Conservation (phyloP, 169 alveolate genomes). For the Besnoitia besnoiti region DNA sequence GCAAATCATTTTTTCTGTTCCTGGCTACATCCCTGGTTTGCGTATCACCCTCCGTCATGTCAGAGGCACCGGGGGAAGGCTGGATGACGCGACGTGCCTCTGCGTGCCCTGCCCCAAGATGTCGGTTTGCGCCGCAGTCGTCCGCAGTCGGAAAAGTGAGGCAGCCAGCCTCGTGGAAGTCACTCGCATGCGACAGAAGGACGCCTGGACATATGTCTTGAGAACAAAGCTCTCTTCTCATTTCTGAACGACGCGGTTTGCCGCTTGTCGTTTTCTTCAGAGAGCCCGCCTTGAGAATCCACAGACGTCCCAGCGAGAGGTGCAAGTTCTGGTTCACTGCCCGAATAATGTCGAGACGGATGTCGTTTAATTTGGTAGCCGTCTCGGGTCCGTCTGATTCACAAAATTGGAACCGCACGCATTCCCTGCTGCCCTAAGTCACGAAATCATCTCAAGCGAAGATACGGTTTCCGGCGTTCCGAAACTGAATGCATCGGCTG, state of each 20-base stretch:
- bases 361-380: background rate
- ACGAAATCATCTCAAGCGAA: too few relatives aligned
- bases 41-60: background rate
- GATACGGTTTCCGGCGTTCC: too few relatives aligned
- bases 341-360: background rate
- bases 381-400: background rate
- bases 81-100: too few relatives aligned
- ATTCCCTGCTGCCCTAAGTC: too few relatives aligned
- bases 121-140: too few relatives aligned
- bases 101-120: background rate
- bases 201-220: background rate
- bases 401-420: background rate
- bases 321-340: background rate
- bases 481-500: too few relatives aligned
- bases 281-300: slow-evolving; percentile 49
- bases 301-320: background rate
- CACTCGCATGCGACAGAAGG: too few relatives aligned
- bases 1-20: background rate
- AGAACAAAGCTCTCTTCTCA: slow-evolving; percentile 40
- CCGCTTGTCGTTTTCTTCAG: slow-evolving; percentile 74
- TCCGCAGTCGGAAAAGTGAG: too few relatives aligned
- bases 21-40: background rate
- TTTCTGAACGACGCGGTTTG: slow-evolving; percentile 66
- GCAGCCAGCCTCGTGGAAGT: too few relatives aligned
- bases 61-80: background rate